phyloP scores from a whole-genome alignment of 2,329 filamentous ascomycete genomes.

The Rhexocercosporidium sp. region DNA sequence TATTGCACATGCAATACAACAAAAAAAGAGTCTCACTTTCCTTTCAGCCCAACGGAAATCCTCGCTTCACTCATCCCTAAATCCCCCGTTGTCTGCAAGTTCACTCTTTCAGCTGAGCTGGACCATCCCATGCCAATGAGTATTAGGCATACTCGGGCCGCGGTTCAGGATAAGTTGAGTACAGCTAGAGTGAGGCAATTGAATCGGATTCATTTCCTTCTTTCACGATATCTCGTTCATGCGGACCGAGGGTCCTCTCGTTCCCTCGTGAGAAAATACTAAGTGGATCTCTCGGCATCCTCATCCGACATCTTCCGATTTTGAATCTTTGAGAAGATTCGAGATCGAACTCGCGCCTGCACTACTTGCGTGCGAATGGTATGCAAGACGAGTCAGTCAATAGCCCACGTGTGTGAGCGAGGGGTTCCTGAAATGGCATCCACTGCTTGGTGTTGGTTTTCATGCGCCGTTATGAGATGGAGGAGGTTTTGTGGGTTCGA shows the following conservation, averaged over 20 bases:
- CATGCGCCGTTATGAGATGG: not conserved
- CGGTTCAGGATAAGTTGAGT: not conserved
- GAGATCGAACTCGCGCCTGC: no score
- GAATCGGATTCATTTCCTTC: not conserved
- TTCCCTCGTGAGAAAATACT: not conserved
- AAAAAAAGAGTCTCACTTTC: not conserved
- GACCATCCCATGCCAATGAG: not conserved
- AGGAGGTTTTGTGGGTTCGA: not conserved
- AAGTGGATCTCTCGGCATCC: not conserved
- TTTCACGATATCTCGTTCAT: not conserved
- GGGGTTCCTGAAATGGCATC: not conserved
- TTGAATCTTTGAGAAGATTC: not conserved
- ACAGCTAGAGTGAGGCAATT: conserved; percentile 13
- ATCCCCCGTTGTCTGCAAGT: conserved; percentile 1
- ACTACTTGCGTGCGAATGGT: no score
- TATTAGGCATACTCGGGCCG: conserved; percentile 6
- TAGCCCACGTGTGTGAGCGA: not conserved
- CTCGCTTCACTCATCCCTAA: not conserved
- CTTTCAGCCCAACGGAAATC: not conserved
- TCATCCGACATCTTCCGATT: not conserved
- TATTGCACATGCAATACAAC: not conserved
- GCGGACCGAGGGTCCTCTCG: not conserved
- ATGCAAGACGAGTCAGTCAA: conserved; percentile 2
- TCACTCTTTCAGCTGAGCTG: not conserved
- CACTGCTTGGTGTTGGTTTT: not conserved